These are phyloP conservation scores for Aspergillus ochraceoroseus DNA, from an alignment of 2,329 filamentous ascomycete genomes.

Conservation along the genomic window DNA sequence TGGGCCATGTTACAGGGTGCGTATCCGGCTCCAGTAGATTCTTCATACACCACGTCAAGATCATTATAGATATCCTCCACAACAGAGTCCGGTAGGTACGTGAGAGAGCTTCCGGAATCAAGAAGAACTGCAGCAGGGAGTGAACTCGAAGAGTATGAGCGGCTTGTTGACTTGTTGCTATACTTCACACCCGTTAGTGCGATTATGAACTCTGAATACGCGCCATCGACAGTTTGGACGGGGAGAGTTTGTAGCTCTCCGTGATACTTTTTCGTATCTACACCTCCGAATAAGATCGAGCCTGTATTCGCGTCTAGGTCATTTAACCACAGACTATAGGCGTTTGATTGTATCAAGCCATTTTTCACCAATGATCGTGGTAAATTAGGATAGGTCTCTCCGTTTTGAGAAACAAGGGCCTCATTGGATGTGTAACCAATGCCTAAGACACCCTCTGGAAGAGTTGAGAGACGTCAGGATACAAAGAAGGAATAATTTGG, in stretches of 20 bases:
- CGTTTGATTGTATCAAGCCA: constrained; percentile 59
- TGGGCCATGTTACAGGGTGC: constrained; percentile 52
- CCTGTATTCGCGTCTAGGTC: constrained; percentile 63
- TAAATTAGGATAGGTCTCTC: constrained; percentile 61
- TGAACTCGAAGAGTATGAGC: constrained; percentile 31
- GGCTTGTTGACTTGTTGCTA: constrained; percentile 21
- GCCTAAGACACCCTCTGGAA: constrained; percentile 68
- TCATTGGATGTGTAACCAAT: constrained; percentile 80
- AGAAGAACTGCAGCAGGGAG: constrained; percentile 41
- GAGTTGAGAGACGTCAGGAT: neutral
- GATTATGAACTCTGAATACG: constrained; percentile 62
- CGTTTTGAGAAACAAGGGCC: constrained; percentile 47
- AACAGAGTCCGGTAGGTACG: constrained; percentile 37
- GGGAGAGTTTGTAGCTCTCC: constrained; percentile 64
- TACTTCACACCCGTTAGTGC: constrained; percentile 59
- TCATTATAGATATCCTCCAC: constrained; percentile 50
- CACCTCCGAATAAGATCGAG: constrained; percentile 68
- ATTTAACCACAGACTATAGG: constrained; percentile 72
- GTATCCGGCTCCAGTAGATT: constrained; percentile 50
- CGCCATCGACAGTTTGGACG: constrained; percentile 51
- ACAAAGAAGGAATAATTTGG: neutral
- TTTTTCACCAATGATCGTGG: constrained; percentile 60
- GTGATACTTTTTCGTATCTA: constrained; percentile 61
- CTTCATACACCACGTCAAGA: constrained; percentile 57
- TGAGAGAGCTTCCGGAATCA: constrained; percentile 41